phyloP scores from a whole-genome alignment of 257 asterid species.

The Penstemon eatonii region DNA sequence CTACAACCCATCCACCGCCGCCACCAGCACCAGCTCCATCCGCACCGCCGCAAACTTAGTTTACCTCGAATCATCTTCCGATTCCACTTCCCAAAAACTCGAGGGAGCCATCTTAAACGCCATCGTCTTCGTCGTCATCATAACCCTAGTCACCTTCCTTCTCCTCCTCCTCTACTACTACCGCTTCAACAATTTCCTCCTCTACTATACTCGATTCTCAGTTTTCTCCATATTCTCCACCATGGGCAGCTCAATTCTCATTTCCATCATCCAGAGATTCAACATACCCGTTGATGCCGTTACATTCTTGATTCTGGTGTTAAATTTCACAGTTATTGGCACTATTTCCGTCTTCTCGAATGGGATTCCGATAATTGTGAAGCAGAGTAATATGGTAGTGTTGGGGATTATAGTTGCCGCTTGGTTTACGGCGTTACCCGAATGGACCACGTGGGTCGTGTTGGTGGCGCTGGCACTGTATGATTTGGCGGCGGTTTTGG shows the following conservation, averaged over 20 bases:
- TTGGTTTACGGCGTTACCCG: conserved; percentile 89
- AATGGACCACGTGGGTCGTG: conserved; percentile 95
- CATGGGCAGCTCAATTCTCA: conserved; percentile 81
- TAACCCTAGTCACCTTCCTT: conserved; percentile 75
- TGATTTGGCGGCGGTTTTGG: conserved; percentile 85
- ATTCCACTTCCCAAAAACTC: conserved; percentile 67
- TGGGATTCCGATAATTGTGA: conserved; percentile 75
- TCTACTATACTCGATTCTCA: conserved; percentile 82
- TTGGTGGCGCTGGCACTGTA: conserved; percentile 86
- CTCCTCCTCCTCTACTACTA: conserved; percentile 80
- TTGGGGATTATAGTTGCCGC: conserved; percentile 89
- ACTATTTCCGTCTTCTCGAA: conserved; percentile 71
- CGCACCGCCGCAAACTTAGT: conserved; percentile 88
- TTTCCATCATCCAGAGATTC: conserved; percentile 65
- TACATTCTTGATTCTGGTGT: conserved; percentile 56
- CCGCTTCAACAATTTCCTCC: conserved; percentile 75
- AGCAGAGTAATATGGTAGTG: conserved; percentile 74
- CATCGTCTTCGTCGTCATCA: conserved; percentile 65
- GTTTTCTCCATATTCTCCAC: conserved; percentile 63
- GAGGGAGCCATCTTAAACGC: conserved; percentile 86
- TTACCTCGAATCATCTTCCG: conserved; percentile 77
- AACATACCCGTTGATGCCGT: conserved; percentile 69
- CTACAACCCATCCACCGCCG: conserved; percentile 49
- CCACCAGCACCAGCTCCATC: conserved; percentile 41
- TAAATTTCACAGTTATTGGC: conserved; percentile 72